phyloP scores from a whole-genome alignment of 257 asterid genomes.

The Hygrophila difformis region DNA sequence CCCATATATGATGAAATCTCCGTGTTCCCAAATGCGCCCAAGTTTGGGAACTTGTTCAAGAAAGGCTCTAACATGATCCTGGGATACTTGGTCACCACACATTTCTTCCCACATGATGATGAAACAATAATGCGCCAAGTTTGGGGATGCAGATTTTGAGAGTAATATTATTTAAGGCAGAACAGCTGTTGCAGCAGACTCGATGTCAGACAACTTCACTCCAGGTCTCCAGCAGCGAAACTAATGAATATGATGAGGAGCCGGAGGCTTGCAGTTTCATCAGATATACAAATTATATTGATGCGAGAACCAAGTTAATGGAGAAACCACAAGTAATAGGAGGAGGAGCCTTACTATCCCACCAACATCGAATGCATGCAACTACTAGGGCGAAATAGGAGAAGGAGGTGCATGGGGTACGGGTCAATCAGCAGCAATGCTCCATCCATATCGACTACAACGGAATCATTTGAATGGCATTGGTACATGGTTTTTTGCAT shows the following conservation, averaged over 20 bases:
- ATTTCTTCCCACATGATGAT: background rate
- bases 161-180: background rate
- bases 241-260: constrained; percentile 16
- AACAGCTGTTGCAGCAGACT: background rate
- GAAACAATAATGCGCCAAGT: background rate
- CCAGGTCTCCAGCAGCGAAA: too few relatives aligned
- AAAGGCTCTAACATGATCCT: background rate
- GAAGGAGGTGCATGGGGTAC: constrained; percentile 50
- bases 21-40: background rate
- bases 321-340: too few relatives aligned
- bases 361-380: constrained; percentile 74
- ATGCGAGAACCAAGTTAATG: too few relatives aligned
- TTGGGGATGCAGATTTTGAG: background rate
- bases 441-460: constrained; percentile 58
- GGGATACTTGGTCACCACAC: background rate
- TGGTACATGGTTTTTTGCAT: too few relatives aligned
- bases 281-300: too few relatives aligned
- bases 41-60: too few relatives aligned
- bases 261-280: constrained; percentile 32
- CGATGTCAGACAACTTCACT: background rate
- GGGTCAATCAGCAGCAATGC: constrained; percentile 48
- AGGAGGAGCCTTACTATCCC: constrained; percentile 56
- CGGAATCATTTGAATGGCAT: too few relatives aligned
- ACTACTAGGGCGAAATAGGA: constrained; percentile 65
- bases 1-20: constrained; percentile 24